phyloP scores from a whole-genome alignment of 805 yeast genomes.

The Wickerhamiella dianesei region DNA sequence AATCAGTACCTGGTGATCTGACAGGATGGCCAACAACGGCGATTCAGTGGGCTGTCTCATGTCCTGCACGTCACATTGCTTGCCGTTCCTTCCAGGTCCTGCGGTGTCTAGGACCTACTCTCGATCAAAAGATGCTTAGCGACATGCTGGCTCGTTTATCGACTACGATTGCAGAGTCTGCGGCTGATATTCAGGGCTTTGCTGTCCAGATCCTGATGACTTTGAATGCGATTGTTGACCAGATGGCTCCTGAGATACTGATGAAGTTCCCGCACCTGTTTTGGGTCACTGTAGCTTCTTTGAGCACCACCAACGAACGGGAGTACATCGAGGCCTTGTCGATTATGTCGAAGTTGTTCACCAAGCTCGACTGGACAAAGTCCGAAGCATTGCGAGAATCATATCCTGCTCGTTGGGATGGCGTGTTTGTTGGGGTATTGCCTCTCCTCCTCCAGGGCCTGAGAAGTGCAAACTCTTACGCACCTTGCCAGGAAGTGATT shows the following conservation, averaged over 20 bases:
- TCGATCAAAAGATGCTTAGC: conserved; percentile 78
- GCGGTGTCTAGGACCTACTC: conserved; percentile 62
- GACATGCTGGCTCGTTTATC: conserved; percentile 91
- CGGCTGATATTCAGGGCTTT: conserved; percentile 86
- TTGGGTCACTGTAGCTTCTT: conserved; percentile 89
- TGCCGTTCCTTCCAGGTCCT: conserved; percentile 92
- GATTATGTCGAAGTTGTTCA: conserved; percentile 64
- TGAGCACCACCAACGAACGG: conserved; percentile 80
- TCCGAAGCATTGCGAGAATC: conserved; percentile 72
- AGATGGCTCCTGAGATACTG: conserved; percentile 60
- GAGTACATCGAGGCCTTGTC: conserved; percentile 84
- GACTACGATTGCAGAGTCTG: conserved; percentile 82
- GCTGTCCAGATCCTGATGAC: conserved; percentile 97
- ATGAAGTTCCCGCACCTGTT: conserved; percentile 85
- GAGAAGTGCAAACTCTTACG: conserved; percentile 67
- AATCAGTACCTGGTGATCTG: conserved; percentile 16
- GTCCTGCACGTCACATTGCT: conserved; percentile 94
- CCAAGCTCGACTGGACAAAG: conserved; percentile 75
- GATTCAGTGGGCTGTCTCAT: conserved; percentile 88
- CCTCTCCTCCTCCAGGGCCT: conserved; percentile 68
- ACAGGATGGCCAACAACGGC: conserved; percentile 69
- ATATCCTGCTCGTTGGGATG: conserved; percentile 94
- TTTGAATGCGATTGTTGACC: conserved; percentile 79
- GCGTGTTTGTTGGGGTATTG: conserved; percentile 80
- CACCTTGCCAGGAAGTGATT: conserved; percentile 57